Evolutionary conservation across 345 rosid genomes (phyloP).

Genomic region (Melaleuca alternifolia): DNA sequence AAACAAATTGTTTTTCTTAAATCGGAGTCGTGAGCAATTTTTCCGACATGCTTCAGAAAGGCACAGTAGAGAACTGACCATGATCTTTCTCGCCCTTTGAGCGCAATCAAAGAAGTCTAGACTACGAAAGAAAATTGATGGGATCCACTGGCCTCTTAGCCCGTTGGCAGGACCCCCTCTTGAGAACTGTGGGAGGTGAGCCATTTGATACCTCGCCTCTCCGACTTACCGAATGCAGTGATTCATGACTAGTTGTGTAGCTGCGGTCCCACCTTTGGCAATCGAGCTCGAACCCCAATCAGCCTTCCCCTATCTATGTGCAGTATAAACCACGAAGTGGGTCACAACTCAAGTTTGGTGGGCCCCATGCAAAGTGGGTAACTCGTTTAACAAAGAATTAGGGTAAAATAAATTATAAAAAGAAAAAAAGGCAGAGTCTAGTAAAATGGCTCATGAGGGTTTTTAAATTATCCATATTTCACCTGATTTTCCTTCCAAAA

Average conservation of each 20-base stretch:
- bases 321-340: neutral
- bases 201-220: neutral
- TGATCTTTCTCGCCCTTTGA: neutral
- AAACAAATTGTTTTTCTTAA: neutral
- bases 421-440: neutral
- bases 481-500: too few species aligned
- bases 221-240: neutral
- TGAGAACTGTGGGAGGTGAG: rapidly evolving
- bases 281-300: neutral
- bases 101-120: neutral
- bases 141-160: too few species aligned
- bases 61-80: neutral
- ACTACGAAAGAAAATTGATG: neutral
- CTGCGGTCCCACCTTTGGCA: neutral
- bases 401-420: neutral
- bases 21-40: neutral
- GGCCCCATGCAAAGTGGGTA: neutral
- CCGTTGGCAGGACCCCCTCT: neutral
- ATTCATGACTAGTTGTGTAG: neutral
- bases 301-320: neutral
- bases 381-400: neutral
- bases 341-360: neutral
- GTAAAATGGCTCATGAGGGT: neutral
- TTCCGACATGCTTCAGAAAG: neutral
- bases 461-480: neutral